Base-by-base conservation (phyloP, 768 basidiomycete species). In the Russula sp. region DNA sequence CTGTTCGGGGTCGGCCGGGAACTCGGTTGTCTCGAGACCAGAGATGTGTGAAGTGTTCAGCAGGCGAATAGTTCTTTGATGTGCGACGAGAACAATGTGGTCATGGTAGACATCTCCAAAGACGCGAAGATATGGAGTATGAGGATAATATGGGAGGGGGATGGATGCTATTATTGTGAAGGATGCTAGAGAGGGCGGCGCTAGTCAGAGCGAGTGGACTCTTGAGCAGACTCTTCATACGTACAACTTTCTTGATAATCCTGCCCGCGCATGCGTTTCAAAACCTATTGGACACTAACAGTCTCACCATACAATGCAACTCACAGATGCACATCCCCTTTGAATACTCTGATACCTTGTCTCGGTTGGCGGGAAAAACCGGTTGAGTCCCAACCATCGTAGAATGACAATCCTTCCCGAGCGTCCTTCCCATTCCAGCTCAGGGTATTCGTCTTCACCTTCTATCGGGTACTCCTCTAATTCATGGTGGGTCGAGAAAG, bases 161-260 rank as follows among this genome's bases (percentile, higher is more conserved):
- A 76, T 5, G 2, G 77, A 76, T 0, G 87, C 80, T 18, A 88
- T 72, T 18, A 87, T 66, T 61, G 83, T 86, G 75, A 87, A 88
- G 0, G 87, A 88, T 51, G 82, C 88, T 89, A 53, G 27, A 64
- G 27, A 6, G 34, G n/a, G 45, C 18, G 18, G 18, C 20, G 20
- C 27, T 22, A 3, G 27, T 56, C 40, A 59, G 40, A 10, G 20
- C n/a, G 50, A 8, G 22, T 27, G 20, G 53, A 3, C 22, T 48
- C 37, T 32, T 20, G 11, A 16, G 11, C 55, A n/a, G 20, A 4
- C 14, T 27, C 20, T 44, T 37, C 48, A 13, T 13, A 70, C 85
- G 70, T 70, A 89, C 89, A 79, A 71, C 87, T 89, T 68, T 90
- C 86, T 68, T 84, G 85, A 69, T 84, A 90, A 71, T 91, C 89